Base-by-base conservation (phyloP, 2,329 filamentous ascomycete species). In the Aspergillus piperis region DNA sequence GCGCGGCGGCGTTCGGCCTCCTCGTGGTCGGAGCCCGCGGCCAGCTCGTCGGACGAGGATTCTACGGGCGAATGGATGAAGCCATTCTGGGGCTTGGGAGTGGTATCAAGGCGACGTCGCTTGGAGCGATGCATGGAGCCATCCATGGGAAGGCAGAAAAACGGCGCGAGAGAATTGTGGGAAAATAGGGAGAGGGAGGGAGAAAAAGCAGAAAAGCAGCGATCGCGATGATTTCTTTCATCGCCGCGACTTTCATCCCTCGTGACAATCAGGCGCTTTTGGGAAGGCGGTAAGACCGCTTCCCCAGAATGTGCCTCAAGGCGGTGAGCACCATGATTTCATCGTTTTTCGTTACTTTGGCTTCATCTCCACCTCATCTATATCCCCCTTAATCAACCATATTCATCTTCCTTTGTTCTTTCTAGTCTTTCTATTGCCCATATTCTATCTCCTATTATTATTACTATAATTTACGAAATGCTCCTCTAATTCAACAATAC, bases 11-110 rank as follows among this genome's bases (percentile, higher is more conserved):
- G 71, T 51, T 76, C 71, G 36, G 69, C 62, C 61, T 76, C 73
- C 23, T 75, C 70, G 57, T 73, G 72, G 48, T 73, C 72, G 51
- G 74, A 75, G 62, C 61, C 67, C 15, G 70, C 73, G 42, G 73
- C 73, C 41, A 78, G 71, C 66, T 78, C 77, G 62, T 78, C 76
- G 52, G 75, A 73, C 21, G 76, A 78, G n/a, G 73, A 75, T 61
- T 75, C 71, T 15, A 61, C 56, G 39, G 69, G 70, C 3, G 74
- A 71, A 52, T 66, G 63, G 58, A 65, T 60, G 41, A 56, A 61
- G 39, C 60, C 64, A 53, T 67, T 60, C 21, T 48, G 60, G 47
- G 15, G 58, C 52, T 30, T 52, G 50, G 54, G 65, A 54, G 63
- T 66, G 54, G 57, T 61, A 38, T 74, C 71, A 4, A 76, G 65